A percentile compares a stretch with the other conserved stretches of the same genome.
Conservation (phyloP, 352 stramenopile genomes). For the Phytopythium boreale region DNA sequence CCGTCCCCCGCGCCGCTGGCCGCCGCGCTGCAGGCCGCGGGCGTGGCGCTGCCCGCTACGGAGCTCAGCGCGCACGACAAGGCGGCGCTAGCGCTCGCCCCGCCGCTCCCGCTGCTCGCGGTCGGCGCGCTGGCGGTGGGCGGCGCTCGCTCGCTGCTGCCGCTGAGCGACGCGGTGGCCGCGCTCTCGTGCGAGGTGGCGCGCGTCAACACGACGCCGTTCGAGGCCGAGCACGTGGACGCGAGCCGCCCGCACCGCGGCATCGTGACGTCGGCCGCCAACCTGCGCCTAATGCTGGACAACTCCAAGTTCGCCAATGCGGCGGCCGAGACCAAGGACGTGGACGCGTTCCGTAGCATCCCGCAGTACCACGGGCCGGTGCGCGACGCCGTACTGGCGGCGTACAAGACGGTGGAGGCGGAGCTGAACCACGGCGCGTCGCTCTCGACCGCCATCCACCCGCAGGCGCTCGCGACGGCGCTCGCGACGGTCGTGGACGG, state of each 20-base stretch:
- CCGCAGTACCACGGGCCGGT: slow-evolving; percentile 84
- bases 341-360: slow-evolving; percentile 53
- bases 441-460: slow-evolving; percentile 37
- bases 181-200: slow-evolving; percentile 83
- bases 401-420: slow-evolving; percentile 68
- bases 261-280: slow-evolving; percentile 78
- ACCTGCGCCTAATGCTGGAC: slow-evolving; percentile 87
- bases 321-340: slow-evolving; percentile 29
- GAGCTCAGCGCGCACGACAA: slow-evolving; percentile 38
- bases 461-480: slow-evolving; percentile 60
- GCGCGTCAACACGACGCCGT: slow-evolving; percentile 56
- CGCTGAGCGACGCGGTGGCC: slow-evolving; percentile 70
- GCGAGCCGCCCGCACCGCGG: slow-evolving; percentile 77
- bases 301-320: slow-evolving; percentile 83
- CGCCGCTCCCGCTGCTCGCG: slow-evolving; percentile 45
- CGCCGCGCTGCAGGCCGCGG: slow-evolving; percentile 19
- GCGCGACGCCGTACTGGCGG: slow-evolving; percentile 58
- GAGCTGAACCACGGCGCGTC: slow-evolving; percentile 61
- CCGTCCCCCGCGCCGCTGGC: slow-evolving; percentile 3
- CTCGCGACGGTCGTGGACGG: slow-evolving; percentile 51
- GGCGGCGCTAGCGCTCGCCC: slow-evolving; percentile 25
- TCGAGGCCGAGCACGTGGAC: slow-evolving; percentile 86
- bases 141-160: slow-evolving; percentile 59
- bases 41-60: slow-evolving; percentile 31
- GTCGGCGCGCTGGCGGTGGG: slow-evolving; percentile 50